Evolutionary conservation across 2,329 filamentous ascomycete genomes (phyloP).

Genomic region (Nannizziopsis arthrosporioides): DNA sequence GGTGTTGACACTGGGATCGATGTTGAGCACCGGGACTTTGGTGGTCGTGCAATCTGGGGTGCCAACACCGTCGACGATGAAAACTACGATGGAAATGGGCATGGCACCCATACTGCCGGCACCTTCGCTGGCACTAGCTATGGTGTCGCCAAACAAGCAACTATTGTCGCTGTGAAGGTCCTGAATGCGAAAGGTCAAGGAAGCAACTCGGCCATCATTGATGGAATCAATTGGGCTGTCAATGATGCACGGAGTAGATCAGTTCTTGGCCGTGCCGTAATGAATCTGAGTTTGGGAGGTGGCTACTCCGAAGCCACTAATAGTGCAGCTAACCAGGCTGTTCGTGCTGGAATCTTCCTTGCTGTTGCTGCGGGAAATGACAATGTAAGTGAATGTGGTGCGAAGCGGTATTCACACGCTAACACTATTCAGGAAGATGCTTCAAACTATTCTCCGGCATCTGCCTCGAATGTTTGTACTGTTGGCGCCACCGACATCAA

Average conservation of each 20-base stretch:
- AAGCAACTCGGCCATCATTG: conserved; percentile 37
- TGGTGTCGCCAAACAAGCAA: conserved; percentile 31
- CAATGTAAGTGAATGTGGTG: conserved; percentile 15
- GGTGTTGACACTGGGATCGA: conserved; percentile 33
- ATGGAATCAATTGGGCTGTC: conserved; percentile 37
- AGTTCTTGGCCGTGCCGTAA: conserved; percentile 22
- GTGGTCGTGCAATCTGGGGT: conserved; percentile 27
- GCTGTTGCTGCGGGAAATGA: conserved; percentile 35
- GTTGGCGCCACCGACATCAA: conserved; percentile 29
- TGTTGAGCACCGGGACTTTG: conserved; percentile 26
- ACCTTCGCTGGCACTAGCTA: conserved; percentile 28
- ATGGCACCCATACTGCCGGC: conserved; percentile 32
- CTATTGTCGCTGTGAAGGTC: conserved; percentile 39
- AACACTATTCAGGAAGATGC: conserved; percentile 21
- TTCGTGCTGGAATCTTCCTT: conserved; percentile 30
- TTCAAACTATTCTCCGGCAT: conserved; percentile 29
- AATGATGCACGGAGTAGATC: conserved; percentile 24
- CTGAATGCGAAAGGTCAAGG: conserved; percentile 38
- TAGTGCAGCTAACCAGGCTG: conserved; percentile 28
- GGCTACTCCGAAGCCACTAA: conserved; percentile 29
- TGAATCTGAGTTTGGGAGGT: conserved; percentile 31
- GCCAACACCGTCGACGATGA: conserved; percentile 23
- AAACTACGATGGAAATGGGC: conserved; percentile 22
- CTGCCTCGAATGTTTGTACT: conserved; percentile 30
- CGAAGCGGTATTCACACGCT: neutral